Evolutionary conservation across 148 eudicot genomes (phyloP).

Genomic region (Polygonum aviculare): DNA sequence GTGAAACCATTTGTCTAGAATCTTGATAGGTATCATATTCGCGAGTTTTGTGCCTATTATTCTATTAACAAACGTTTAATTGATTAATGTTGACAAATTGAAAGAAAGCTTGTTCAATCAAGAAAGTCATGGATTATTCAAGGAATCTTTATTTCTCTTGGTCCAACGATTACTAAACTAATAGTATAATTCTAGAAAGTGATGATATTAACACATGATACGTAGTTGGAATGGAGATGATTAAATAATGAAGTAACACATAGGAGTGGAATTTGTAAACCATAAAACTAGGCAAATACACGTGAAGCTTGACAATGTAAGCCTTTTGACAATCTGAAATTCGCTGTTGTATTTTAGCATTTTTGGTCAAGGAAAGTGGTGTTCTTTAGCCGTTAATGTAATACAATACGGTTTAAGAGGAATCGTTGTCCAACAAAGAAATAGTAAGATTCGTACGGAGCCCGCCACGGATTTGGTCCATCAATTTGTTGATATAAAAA

Average conservation of each 20-base stretch:
- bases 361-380: not conserved
- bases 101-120: not conserved
- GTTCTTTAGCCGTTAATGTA: not conserved
- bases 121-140: not conserved
- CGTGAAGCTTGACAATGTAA: not conserved
- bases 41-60: not conserved
- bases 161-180: not conserved
- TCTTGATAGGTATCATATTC: not conserved
- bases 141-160: too few species aligned
- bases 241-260: too few species aligned
- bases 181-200: not conserved
- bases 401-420: not conserved
- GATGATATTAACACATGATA: not conserved
- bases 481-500: too few species aligned
- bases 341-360: not conserved
- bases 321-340: not conserved
- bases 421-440: not conserved
- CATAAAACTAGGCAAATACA: not conserved
- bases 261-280: not conserved
- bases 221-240: not conserved
- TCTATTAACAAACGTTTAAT: not conserved
- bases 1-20: not conserved
- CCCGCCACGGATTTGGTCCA: not conserved
- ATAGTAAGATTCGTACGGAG: not conserved
- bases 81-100: not conserved